phyloP scores from a whole-genome alignment of 1,284 basidiomycete species.

The Rhodotorula glutinis region DNA sequence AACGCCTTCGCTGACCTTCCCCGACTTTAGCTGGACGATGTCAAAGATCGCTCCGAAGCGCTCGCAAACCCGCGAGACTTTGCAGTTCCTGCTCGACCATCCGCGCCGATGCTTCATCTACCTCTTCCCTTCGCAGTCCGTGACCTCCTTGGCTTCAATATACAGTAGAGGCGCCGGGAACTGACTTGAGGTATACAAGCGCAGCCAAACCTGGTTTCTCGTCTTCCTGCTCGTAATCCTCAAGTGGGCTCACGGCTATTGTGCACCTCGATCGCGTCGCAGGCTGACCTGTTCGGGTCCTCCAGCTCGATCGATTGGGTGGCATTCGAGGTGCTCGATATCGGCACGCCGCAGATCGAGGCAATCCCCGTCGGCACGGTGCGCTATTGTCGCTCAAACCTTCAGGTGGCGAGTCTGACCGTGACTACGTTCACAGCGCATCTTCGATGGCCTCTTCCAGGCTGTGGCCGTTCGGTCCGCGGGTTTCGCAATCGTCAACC shows the following conservation, averaged over 20 bases:
- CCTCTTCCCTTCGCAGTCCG: slow-evolving; percentile 82
- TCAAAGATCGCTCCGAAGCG: slow-evolving; percentile 61
- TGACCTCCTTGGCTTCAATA: too few species aligned
- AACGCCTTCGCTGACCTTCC: too few species aligned
- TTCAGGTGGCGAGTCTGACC: too few species aligned
- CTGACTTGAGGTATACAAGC: not conserved
- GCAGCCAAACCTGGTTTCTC: slow-evolving; percentile 83
- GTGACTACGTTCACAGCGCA: slow-evolving; percentile 54
- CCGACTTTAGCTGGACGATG: slow-evolving; percentile 63
- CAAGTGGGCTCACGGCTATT: slow-evolving; percentile 54
- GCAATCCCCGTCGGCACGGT: slow-evolving; percentile 62
- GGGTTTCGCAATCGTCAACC: slow-evolving; percentile 75
- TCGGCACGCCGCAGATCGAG: slow-evolving; percentile 71
- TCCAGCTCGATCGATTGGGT: slow-evolving; percentile 75
- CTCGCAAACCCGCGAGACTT: slow-evolving; percentile 70
- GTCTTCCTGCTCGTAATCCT: slow-evolving; percentile 63
- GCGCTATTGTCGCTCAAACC: slow-evolving; percentile 55
- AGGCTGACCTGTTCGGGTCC: too few species aligned
- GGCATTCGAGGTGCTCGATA: slow-evolving; percentile 81
- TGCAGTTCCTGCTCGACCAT: slow-evolving; percentile 90
- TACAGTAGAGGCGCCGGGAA: too few species aligned
- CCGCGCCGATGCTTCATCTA: slow-evolving; percentile 92
- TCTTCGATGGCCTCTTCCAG: slow-evolving; percentile 49
- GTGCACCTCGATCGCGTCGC: too few species aligned
- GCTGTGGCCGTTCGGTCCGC: slow-evolving; percentile 72